Evolutionary conservation across 2,329 filamentous ascomycete genomes (phyloP).

Genomic region (Penicillium sp.): DNA sequence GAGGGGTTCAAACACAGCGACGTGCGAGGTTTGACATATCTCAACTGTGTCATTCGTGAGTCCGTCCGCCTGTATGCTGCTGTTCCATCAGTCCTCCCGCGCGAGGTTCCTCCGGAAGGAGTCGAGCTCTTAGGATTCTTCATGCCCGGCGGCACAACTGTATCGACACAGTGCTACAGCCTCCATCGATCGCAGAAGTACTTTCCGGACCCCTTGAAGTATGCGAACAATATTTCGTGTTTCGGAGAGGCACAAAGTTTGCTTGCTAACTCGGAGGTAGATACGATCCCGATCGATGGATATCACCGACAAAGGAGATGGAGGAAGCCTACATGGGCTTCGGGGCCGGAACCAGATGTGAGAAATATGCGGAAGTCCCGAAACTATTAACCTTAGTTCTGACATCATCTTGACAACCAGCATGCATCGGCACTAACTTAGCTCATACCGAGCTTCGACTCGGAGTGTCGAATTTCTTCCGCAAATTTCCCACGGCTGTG

Average conservation of each 20-base stretch:
- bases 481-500: neutral
- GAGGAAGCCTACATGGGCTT: slow-evolving; percentile 3
- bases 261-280: neutral
- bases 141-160: neutral
- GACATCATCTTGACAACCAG: neutral
- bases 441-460: neutral
- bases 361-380: neutral
- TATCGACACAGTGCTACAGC: neutral
- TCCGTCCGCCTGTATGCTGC: neutral
- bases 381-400: neutral
- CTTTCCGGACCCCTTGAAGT: neutral
- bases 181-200: neutral
- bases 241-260: too few species aligned
- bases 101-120: neutral
- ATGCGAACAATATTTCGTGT: neutral
- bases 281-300: slow-evolving; percentile 4
- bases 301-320: slow-evolving; percentile 2
- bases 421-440: neutral
- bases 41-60: neutral
- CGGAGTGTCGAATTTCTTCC: neutral
- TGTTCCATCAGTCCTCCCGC: neutral
- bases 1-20: neutral
- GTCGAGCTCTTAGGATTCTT: neutral
- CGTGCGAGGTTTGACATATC: neutral
- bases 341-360: neutral